Base-by-base conservation (phyloP, 352 stramenopile species). In the Thraustochytrium striatum region DNA sequence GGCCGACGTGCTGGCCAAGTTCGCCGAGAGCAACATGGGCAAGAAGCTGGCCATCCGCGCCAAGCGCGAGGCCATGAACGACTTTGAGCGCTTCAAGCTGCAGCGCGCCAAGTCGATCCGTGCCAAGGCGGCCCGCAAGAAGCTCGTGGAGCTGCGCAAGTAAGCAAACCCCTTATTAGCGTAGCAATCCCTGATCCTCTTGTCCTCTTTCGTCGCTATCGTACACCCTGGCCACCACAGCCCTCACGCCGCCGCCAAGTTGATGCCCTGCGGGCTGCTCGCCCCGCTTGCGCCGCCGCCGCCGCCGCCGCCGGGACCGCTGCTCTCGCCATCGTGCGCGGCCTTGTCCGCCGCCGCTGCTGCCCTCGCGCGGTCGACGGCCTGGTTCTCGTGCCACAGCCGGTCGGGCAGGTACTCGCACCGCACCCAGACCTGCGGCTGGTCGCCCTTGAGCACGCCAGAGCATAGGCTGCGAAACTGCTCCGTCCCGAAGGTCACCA, bases 41-140 rank as follows among this genome's bases (percentile, higher is more conserved):
- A 99, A 99, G 92, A 99, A 99, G 90, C 88, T 98, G 69, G 89
- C 89, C 44, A 90, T 90, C 83, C 98, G 98, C 91, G 96, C 95
- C 86, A 97, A 91, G 75, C 94, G 96, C 80, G 91, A 91, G 41
- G 85, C 86, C 80, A 88, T 98, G 32, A 95, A 85, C 81, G 97
- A 99, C 90, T 99, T 99, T 83, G 94, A 98, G 85, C 91, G 96
- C 85, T 99, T 99, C 89, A 99, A 99, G 93, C 89, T 97, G 80
- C 98, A 98, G 94, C 95, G 98, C 84, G 96, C 95, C 55, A 94
- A 95, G 87, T 98, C 99, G 92, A 58, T 38, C 50, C 53, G 36
- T 21, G 30, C 9, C 69, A 62, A 69, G 57, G 65, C 65, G 8
- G 36, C 68, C 52, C 65, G 61, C 41, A 75, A 75, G 65, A 75